phyloP scores from a whole-genome alignment of 1,284 basidiomycete species.

The Porphyrellus sp. region DNA sequence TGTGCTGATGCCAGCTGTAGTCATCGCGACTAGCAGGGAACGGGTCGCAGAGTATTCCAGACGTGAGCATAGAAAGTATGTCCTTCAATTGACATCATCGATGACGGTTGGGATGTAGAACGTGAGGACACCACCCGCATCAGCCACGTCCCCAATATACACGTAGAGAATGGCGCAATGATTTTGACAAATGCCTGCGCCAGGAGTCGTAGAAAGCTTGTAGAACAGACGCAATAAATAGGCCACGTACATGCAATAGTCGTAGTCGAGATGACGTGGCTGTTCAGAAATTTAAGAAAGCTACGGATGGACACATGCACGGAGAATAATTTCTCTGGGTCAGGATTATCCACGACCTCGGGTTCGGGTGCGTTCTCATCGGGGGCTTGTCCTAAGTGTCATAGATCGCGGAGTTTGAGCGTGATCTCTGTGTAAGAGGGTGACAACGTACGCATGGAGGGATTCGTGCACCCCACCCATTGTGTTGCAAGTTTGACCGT shows the following conservation, averaged over 20 bases:
- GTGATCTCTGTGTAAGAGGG: not conserved
- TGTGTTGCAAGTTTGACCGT: constrained; percentile 73
- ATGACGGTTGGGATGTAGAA: constrained; percentile 79
- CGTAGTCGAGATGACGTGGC: constrained; percentile 79
- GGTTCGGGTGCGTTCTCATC: constrained; percentile 37
- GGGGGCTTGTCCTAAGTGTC: constrained; percentile 24
- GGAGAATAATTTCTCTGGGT: constrained; percentile 57
- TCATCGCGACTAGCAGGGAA: not conserved
- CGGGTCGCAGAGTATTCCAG: not conserved
- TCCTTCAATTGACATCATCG: constrained; percentile 35
- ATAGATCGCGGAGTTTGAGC: constrained; percentile 1
- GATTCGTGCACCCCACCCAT: constrained; percentile 75
- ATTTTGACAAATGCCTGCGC: constrained; percentile 74
- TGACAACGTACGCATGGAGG: constrained; percentile 53
- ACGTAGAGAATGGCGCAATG: constrained; percentile 89
- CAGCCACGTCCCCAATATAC: constrained; percentile 80
- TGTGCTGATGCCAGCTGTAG: not conserved
- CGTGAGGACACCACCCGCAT: constrained; percentile 83
- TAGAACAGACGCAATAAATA: not conserved
- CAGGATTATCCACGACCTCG: constrained; percentile 37
- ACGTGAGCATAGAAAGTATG: not conserved
- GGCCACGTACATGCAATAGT: constrained; percentile 76
- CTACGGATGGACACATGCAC: constrained; percentile 73
- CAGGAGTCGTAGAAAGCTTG: not conserved
- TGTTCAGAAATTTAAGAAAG: constrained; percentile 80